Conservation (phyloP, 495 filamentous ascomycete species). For the Cercophora newfieldiana region DNA sequence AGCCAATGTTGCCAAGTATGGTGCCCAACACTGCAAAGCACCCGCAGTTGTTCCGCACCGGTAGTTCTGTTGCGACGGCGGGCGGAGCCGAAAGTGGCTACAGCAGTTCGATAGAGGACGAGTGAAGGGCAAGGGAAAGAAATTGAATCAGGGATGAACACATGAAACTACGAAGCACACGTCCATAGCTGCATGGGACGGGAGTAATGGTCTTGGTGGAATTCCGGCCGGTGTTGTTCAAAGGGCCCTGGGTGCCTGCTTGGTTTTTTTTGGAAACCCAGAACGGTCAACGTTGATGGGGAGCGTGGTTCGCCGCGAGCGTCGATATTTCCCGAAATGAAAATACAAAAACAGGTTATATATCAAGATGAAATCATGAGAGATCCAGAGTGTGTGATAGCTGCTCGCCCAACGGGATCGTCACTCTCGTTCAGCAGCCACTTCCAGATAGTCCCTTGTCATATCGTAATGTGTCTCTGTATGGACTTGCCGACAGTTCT, state of each 20-base stretch:
- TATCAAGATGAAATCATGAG: no score
- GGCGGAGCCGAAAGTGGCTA: conserved; percentile 45
- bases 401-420: no score
- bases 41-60: conserved; percentile 28
- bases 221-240: not conserved
- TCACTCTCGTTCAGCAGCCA: no score
- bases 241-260: not conserved
- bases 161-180: not conserved
- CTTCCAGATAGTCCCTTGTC: no score
- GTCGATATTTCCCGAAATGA: no score
- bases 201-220: not conserved
- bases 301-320: no score
- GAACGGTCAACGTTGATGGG: no score
- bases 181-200: not conserved
- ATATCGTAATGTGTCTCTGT: no score
- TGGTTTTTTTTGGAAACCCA: no score
- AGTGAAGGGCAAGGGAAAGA: conserved; percentile 1
- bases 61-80: conserved; percentile 47
- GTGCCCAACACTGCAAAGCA: conserved; percentile 16
- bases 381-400: no score
- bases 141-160: not conserved
- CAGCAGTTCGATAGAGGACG: conserved; percentile 42
- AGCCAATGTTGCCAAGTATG: conserved; percentile 1
- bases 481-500: no score
- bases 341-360: no score